Percentiles rank a stretch among this genome's conserved stretches.
Evolutionary conservation across 2,329 filamentous ascomycete species (phyloP).

Genomic region (Lecanoromycetidae sp.): DNA sequence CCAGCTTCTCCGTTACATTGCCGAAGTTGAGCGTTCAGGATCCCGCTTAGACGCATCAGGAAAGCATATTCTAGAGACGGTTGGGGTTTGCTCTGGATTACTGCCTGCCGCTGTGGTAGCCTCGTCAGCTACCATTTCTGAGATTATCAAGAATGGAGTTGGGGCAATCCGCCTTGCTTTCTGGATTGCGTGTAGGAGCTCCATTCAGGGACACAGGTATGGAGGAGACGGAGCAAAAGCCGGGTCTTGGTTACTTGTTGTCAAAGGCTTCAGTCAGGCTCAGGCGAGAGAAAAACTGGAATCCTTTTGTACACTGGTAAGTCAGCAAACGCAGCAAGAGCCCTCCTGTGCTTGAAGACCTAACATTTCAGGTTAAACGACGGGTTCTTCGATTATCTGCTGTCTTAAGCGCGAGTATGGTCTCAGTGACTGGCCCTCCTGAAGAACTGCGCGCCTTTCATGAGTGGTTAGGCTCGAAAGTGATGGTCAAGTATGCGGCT

Average conservation of each 20-base stretch:
- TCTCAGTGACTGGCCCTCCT: constrained; percentile 2
- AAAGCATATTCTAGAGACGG: constrained; percentile 1
- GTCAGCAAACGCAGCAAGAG: not conserved
- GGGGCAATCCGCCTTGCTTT: constrained; percentile 7
- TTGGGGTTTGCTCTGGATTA: constrained; percentile 16
- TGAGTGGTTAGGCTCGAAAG: not conserved
- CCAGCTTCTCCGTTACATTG: constrained; percentile 13
- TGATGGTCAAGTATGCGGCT: not conserved
- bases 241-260: constrained; percentile 1
- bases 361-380: not conserved
- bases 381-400: constrained; percentile 1
- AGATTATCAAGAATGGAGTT: not conserved
- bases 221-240: not conserved
- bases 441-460: constrained; percentile 2
- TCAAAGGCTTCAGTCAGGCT: not conserved
- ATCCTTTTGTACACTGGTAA: not conserved
- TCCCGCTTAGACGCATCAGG: not conserved
- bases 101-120: constrained; percentile 5
- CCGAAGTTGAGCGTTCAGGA: not conserved
- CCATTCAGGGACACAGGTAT: not conserved
- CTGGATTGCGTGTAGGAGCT: constrained; percentile 6
- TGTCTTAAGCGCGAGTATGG: not conserved
- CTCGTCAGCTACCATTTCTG: not conserved
- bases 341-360: not conserved
- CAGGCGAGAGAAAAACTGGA: not conserved